phyloP scores from a whole-genome alignment of 2,329 filamentous ascomycete species.

The Chrysosporium keratinophilum region DNA sequence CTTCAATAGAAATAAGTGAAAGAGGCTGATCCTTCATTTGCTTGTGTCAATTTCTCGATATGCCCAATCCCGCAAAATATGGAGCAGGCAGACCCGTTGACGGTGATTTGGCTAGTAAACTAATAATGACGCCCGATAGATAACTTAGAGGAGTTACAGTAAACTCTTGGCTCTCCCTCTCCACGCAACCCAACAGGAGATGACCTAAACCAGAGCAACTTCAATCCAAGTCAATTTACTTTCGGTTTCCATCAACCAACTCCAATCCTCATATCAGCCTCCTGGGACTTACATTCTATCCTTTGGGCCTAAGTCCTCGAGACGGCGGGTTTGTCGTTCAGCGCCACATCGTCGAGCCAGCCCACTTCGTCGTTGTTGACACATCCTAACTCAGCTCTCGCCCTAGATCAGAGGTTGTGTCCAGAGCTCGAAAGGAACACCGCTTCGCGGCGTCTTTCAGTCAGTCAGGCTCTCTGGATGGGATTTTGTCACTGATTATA shows the following conservation, averaged over 20 bases:
- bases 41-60: too few species aligned
- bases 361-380: conserved; percentile 1
- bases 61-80: not conserved
- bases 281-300: not conserved
- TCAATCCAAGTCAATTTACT: conserved; percentile 1
- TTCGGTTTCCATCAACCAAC: not conserved
- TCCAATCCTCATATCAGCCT: not conserved
- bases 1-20: too few species aligned
- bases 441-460: not conserved
- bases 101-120: conserved; percentile 8
- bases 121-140: too few species aligned
- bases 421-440: not conserved
- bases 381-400: not conserved
- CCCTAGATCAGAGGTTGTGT: not conserved
- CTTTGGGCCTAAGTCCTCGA: not conserved
- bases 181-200: not conserved
- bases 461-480: not conserved
- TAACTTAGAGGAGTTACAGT: too few species aligned
- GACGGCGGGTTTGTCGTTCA: not conserved
- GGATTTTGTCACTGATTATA: not conserved
- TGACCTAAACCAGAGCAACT: conserved; percentile 8
- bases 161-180: conserved; percentile 8
- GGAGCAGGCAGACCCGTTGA: not conserved
- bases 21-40: too few species aligned
- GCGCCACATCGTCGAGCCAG: not conserved